Evolutionary conservation across 2,329 filamentous ascomycete genomes (phyloP), one percentile per base, ranked within the genome.

Genomic region (Leptographium lundbergii): DNA sequence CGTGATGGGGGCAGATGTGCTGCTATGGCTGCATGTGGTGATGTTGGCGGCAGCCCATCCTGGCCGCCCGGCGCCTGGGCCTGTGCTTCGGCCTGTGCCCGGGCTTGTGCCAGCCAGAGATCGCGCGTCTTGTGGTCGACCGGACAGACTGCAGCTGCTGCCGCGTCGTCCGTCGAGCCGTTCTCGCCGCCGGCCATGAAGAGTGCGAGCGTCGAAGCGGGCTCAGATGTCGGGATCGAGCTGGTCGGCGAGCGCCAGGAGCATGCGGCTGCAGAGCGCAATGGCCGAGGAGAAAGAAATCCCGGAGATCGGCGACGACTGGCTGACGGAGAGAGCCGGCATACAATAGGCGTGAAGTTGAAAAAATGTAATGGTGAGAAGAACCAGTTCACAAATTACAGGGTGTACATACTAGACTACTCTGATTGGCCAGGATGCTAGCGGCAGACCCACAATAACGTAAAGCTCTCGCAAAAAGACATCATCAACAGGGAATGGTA

Each of bases 81-180:
- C 60, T 61, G 69, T 56, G 42, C 48, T 29, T 52, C 39, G 17
- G 47, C 72, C 60, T 61, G 69, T 56, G 82, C 72, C 62, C 74
- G 75, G 48, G 86, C 84, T 68, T 89, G 84, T 60, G 81, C 77
- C 45, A 97, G 81, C 92, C 92, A 99, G 66, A 87, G 84, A 67
- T 91, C 87, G 67, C 94, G 87, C 57, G 90, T 87, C 67, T 89
- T 88, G 74, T 91, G 88, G 74, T 97, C 91, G 67, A 97, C 90
- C 6, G 94, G 94, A 68, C 94, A 97, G 60, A 61, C 58, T 59
- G 62, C 58, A 42, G 62, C 54, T 13, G 62, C 52, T 14, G 63
- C 39, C 62, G 64, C 51, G 24, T 13, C 25, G 29, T 52, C 50
- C 13, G 54, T 27, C 22, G 36, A 17, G 51, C 24, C 48, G 25